Conservation (phyloP, 306 rosid genomes). For the Trifolium pratense region DNA sequence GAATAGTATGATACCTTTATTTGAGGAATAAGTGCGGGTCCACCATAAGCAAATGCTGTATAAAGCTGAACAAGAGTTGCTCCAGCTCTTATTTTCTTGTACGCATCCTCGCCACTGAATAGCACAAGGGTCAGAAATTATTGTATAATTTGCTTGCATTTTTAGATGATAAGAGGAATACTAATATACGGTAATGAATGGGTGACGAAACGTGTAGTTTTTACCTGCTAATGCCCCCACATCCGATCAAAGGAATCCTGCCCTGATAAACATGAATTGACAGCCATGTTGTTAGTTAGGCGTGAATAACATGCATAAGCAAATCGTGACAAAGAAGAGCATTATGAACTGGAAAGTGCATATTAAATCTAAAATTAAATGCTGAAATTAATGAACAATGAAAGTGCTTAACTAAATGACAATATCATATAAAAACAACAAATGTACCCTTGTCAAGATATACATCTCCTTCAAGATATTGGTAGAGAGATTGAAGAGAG, state of each 20-base stretch:
- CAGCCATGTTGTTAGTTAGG: slow-evolving; percentile 36
- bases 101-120: slow-evolving; percentile 94
- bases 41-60: slow-evolving; percentile 90
- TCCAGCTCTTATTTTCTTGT: slow-evolving; percentile 85
- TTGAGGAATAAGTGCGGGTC: slow-evolving; percentile 95
- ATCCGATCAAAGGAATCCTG: slow-evolving; percentile 83
- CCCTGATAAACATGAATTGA: slow-evolving; percentile 64
- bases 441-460: slow-evolving; percentile 81
- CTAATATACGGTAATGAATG: slow-evolving; percentile 14
- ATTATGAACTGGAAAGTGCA: not conserved
- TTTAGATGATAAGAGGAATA: not conserved
- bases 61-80: slow-evolving; percentile 95
- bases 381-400: not conserved
- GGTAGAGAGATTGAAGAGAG: slow-evolving; percentile 80
- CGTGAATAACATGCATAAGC: slow-evolving; percentile 9
- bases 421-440: slow-evolving; percentile 28
- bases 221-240: slow-evolving; percentile 92
- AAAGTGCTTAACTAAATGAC: not conserved
- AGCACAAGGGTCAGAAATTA: slow-evolving; percentile 28
- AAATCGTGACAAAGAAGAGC: not conserved
- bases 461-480: slow-evolving; percentile 82
- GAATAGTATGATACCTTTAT: slow-evolving; percentile 70
- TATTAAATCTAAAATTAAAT: not conserved
- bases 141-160: not conserved
- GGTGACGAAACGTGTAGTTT: slow-evolving; percentile 17